Base-by-base conservation (phyloP, 345 rosid species). In the Melaleuca alternifolia region DNA sequence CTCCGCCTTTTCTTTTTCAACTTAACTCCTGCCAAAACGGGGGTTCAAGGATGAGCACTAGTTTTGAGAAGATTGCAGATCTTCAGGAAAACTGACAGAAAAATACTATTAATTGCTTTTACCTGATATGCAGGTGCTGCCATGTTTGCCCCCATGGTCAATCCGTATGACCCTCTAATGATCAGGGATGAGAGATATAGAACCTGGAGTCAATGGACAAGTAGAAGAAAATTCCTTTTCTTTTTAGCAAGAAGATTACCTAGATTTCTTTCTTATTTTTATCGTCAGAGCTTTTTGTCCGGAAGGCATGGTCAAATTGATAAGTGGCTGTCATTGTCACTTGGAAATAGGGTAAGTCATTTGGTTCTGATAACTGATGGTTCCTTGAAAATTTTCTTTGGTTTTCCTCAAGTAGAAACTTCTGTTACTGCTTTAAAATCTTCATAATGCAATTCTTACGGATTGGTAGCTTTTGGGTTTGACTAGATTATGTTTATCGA, bases 91-190 rank as follows among this genome's bases (percentile, higher is more conserved):
- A 71, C 46, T 71, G 79, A 33, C 44, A 20, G 48, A 59, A 65
- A 65, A 65, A 65, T 23, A 65, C 53, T 48, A 81, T 46, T 51
- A n/a, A 81, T 81, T 48, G 30, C 23, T 65, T 65, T 33, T 33
- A 37, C 46, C 48, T 71, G 79, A 71, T 71, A 37, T 71, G 91
- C 93, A 94, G 95, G 94, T 84, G 93, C 93, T 12, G 96, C 92
- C 37, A 90, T 93, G 93, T 89, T 94, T 89, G 94, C 97, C 88
- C 95, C 97, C 18, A 87, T 93, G 92, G 95, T 93, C 56, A 94
- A 92, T 91, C 95, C 97, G 13, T 94, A 92, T 85, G 95, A 94
- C 90, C 87, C 92, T 53, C 30, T 91, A 65, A 93, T 94, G 95
- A 92, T 87, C 59, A 93, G 86, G 90, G 87, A 52, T 30, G 97